Percentiles rank a stretch among this genome's conserved stretches.
These are phyloP conservation scores for Erodium trifolium DNA, from an alignment of 441 rosid species.

Conservation along the genomic window DNA sequence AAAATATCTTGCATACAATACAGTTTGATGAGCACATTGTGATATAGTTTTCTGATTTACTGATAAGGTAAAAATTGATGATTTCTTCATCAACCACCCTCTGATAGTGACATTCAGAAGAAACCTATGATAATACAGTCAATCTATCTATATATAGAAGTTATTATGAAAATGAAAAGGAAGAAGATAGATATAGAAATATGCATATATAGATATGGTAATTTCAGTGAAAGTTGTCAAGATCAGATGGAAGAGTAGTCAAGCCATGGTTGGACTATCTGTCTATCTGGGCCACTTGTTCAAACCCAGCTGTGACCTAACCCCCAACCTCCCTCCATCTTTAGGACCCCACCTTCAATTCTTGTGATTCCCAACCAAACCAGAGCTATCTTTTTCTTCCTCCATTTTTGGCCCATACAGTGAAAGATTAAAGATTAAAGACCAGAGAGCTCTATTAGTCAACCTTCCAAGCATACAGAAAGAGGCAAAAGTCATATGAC, in stretches of 20 bases:
- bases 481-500: conserved; percentile 53
- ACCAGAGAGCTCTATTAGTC: conserved; percentile 32
- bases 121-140: neutral
- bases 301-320: conserved; percentile 27
- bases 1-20: neutral
- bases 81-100: too few relatives aligned
- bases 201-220: neutral
- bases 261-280: conserved; percentile 29
- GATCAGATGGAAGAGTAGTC: conserved; percentile 31
- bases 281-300: conserved; percentile 35
- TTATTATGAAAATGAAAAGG: neutral
- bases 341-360: conserved; percentile 27
- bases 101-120: neutral
- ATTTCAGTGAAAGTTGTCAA: conserved; percentile 23
- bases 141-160: conserved; percentile 19
- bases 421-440: conserved; percentile 9
- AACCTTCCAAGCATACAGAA: conserved; percentile 26
- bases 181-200: conserved; percentile 1
- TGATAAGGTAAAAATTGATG: too few relatives aligned
- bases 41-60: too few relatives aligned
- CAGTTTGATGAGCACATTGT: neutral
- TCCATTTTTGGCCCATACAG: conserved; percentile 22
- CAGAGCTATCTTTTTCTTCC: conserved; percentile 19
- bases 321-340: conserved; percentile 20
- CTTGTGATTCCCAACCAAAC: conserved; percentile 13